A percentile compares a stretch with the other conserved stretches of the same genome.
These are phyloP conservation scores for Artemisia annua DNA, from an alignment of 129 eudicot genomes.

Conservation along the genomic window DNA sequence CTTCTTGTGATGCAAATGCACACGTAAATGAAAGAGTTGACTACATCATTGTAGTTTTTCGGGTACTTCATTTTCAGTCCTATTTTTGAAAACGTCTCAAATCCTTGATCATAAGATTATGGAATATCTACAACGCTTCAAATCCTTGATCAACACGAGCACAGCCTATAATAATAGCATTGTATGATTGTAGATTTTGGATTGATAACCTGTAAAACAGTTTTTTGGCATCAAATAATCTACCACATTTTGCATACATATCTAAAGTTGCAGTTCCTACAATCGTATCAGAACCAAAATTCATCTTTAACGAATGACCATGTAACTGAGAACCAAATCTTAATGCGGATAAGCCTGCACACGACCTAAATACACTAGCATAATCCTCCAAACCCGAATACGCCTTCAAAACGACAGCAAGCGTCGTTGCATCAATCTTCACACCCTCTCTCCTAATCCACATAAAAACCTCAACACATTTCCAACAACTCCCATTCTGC, in stretches of 20 bases:
- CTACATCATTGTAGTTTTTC: too few relatives aligned
- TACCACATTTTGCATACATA: slow-evolving; percentile 79
- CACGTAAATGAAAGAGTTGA: too few relatives aligned
- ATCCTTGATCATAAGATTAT: slow-evolving; percentile 38
- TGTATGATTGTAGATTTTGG: slow-evolving; percentile 61
- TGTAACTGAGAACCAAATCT: slow-evolving; percentile 73
- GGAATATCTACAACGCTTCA: slow-evolving; percentile 59
- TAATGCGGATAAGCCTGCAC: slow-evolving; percentile 54
- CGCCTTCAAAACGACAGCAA: slow-evolving; percentile 64
- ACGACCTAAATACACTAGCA: slow-evolving; percentile 71
- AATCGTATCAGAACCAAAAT: slow-evolving; percentile 59
- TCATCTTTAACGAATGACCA: slow-evolving; percentile 66
- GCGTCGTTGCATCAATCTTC: slow-evolving; percentile 61
- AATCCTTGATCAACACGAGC: slow-evolving; percentile 52
- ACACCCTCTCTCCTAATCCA: slow-evolving; percentile 42
- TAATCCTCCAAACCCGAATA: slow-evolving; percentile 63
- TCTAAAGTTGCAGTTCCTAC: slow-evolving; percentile 85
- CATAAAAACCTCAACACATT: slow-evolving; percentile 51
- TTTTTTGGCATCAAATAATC: slow-evolving; percentile 48
- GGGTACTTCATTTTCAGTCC: too few relatives aligned
- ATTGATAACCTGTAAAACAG: slow-evolving; percentile 48
- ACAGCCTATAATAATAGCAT: slow-evolving; percentile 71
- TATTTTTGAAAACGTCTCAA: too few relatives aligned
- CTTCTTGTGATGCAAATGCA: too few relatives aligned
- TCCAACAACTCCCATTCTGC: slow-evolving; percentile 52